Conservation (phyloP, 2,329 filamentous ascomycete genomes). For the Colletotrichum ledebouriae region DNA sequence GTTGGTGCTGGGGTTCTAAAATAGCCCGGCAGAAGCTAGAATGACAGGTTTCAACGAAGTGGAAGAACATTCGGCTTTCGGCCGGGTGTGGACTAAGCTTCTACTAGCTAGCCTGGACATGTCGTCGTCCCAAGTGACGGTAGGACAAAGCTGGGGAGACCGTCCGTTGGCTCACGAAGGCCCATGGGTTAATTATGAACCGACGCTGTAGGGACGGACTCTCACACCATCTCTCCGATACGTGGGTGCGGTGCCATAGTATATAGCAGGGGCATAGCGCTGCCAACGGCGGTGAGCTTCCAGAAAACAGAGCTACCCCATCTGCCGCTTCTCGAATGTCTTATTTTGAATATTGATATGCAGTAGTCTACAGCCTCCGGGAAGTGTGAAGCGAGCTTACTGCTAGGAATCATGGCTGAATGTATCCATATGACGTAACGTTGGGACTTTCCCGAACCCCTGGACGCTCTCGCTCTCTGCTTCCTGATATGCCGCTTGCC, state of each 20-base stretch:
- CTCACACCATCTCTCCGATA: constrained; percentile 25
- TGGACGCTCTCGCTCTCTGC: constrained; percentile 10
- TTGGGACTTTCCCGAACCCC: constrained; percentile 10
- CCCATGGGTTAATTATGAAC: constrained; percentile 15
- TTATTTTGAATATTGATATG: constrained; percentile 29
- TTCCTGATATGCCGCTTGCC: neutral
- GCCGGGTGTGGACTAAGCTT: constrained; percentile 21
- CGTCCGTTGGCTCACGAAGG: constrained; percentile 18
- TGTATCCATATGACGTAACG: neutral
- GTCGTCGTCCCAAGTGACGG: constrained; percentile 30
- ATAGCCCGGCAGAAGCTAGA: neutral
- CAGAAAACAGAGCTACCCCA: constrained; percentile 26
- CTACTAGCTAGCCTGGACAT: constrained; percentile 16
- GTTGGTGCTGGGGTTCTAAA: neutral
- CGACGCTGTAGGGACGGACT: constrained; percentile 23
- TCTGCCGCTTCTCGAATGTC: constrained; percentile 40
- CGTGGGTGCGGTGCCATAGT: constrained; percentile 17
- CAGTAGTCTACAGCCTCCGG: constrained; percentile 26
- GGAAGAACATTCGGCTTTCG: constrained; percentile 4
- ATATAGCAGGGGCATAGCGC: constrained; percentile 17
- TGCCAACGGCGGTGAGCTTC: constrained; percentile 37
- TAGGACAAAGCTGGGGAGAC: constrained; percentile 26
- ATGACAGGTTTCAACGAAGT: constrained; percentile 9
- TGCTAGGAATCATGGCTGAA: constrained; percentile 3
- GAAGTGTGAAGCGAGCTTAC: constrained; percentile 21